Base-by-base conservation (phyloP, 2,329 filamentous ascomycete species). In the Calycina herbarum region DNA sequence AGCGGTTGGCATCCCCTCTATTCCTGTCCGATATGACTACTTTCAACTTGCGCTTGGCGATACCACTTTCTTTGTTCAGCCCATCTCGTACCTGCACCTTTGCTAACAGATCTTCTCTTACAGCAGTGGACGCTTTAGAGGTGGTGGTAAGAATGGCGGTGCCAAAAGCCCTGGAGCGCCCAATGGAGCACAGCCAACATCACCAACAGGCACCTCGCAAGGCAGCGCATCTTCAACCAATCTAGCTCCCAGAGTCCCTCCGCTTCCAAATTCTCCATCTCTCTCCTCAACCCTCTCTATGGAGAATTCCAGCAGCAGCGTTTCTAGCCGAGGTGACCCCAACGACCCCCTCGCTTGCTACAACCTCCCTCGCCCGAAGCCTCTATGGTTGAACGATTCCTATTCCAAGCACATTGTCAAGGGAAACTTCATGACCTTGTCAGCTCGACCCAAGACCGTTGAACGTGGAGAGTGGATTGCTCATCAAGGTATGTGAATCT, bases 391-490 rank as follows among this genome's bases (percentile, higher is more conserved):
- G 74, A 89, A 91, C 74, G 85, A 89, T 64, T 81, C 87, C 68
- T 90, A 92, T 76, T 89, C 91, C 63, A 91, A 90, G 76, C 88
- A 96, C 75, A 96, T 97, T 70, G 94, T 97, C 75, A 96, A 94
- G 82, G 94, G 94, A 66, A 98, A 97, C 81, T 97, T 98, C 77
- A 93, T 97, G 89, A 97, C 94, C 11, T 81, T 98, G 66, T 96
- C 94, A 74, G 93, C 93, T 60, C 90, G 94, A 76, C 94, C 94
- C 27, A 94, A 94, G 81, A 94, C 95, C 64, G 92, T 97, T 57
- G 94, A 97, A 75, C 88, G 93, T 76, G 94, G 93, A 71, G 94
- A 98, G 79, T 98, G 94, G 94, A 85, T 97, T 72, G 94, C 94
- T 69, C 93, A 97, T 78, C 94, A 97, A 83, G 89, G 94, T 96